A percentile compares a stretch with the other conserved stretches of the same genome.
phyloP scores from a whole-genome alignment of 2,329 filamentous ascomycete species.

The Akanthomyces lecanii region DNA sequence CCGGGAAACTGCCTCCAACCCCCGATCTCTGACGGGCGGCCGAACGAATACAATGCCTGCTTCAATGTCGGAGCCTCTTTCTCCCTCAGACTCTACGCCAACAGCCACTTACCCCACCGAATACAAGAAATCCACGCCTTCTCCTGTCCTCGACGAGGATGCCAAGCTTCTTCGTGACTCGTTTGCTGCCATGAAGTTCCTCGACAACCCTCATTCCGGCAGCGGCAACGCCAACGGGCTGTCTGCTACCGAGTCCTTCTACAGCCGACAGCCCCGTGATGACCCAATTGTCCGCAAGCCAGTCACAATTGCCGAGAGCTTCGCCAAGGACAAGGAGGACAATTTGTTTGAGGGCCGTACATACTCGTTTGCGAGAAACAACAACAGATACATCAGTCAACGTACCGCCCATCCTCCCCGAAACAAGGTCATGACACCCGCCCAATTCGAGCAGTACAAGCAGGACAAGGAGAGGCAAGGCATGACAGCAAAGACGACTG shows the following conservation, averaged over 20 bases:
- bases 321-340: conserved; percentile 41
- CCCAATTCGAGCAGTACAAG: conserved; percentile 77
- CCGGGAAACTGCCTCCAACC: conserved; percentile 35
- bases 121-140: conserved; percentile 33
- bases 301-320: conserved; percentile 24
- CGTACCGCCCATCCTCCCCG: conserved; percentile 39
- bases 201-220: conserved; percentile 28
- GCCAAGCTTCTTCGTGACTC: conserved; percentile 50
- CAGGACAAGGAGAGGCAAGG: conserved; percentile 65
- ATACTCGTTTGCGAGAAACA: conserved; percentile 34
- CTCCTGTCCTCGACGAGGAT: conserved; percentile 49
- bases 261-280: conserved; percentile 17
- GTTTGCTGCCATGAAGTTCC: conserved; percentile 44
- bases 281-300: conserved; percentile 12
- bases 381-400: conserved; percentile 31
- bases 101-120: conserved; percentile 43
- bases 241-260: conserved; percentile 19
- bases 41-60: conserved; percentile 42
- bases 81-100: conserved; percentile 29
- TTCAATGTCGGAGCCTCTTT: conserved; percentile 31
- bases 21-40: conserved; percentile 44
- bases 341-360: conserved; percentile 51
- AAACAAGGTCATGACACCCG: conserved; percentile 85
- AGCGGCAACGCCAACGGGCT: background rate
- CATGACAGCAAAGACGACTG: conserved; percentile 37